Base-by-base conservation (phyloP, 2,329 filamentous ascomycete species). In the Ophiognomonia clavigignenti-juglandacearum region DNA sequence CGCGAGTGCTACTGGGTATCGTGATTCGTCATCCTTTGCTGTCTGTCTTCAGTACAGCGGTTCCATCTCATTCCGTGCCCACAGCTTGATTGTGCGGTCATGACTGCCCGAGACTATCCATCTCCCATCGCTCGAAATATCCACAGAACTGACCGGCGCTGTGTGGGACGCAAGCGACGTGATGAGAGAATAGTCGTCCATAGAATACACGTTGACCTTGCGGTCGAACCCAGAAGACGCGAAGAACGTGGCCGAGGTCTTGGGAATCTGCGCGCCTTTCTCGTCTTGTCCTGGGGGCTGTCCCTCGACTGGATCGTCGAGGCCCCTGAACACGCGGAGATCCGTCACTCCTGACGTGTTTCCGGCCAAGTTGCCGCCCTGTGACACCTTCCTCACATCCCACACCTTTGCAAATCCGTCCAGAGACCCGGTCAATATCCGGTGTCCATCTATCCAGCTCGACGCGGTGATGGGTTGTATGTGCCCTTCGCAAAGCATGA, bases 351-450 rank as follows among this genome's bases (percentile, higher is more conserved):
- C 86, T 54, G 89, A 92, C 41, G 82, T 85, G 64, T 98, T 93
- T 6, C 93, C 92, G 40, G 92, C 93, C 39, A 98, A 86, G 16
- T 86, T 88, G 11, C 88, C 92, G 0, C 81, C 85, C 53, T 84
- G 83, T 57, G 86, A 80, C 40, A 97, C 91, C 59, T 93, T 92
- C 38, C 93, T 83, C 43, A 98, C 77, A 62, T 98, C 93, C 93
- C 93, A 98, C 68, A 92, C 96, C 66, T 96, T 97, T 60, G 96
- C 83, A 80, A 93, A 97, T 16, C 92, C 92, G 61, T 98, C 93
- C 2, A 85, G 89, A 13, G 90, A 95, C 1, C 90, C 91, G 0
- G 90, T 90, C n/a, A 97, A 73, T 8, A 97, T 81, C n/a, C 93
- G 82, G 64, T 96, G 85, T 6, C 92, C 90, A 61, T 98, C 93